Evolutionary conservation across 192 early-diverging fungal genomes (phyloP).

Genomic region (Mortierella hygrophila): DNA sequence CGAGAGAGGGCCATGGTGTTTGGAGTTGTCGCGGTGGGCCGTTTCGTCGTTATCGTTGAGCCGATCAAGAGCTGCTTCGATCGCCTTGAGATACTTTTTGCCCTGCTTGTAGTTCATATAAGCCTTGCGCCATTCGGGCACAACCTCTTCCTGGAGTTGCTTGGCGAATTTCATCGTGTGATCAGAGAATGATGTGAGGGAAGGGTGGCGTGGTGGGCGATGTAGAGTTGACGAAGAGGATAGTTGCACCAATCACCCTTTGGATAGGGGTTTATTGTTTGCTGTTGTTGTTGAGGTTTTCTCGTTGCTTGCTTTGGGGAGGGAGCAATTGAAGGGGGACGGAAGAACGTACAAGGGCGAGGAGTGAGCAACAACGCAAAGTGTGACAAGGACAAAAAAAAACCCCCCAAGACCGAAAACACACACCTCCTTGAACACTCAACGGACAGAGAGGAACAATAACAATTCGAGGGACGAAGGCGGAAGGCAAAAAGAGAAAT

Average conservation of each 20-base stretch:
- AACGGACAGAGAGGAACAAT: not conserved
- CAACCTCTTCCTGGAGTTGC: slow-evolving; percentile 45
- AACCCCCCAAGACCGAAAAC: not conserved
- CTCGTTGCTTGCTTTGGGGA: not conserved
- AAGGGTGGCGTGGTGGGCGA: not conserved
- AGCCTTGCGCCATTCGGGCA: slow-evolving; percentile 56
- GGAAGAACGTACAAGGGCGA: not conserved
- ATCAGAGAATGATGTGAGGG: not conserved
- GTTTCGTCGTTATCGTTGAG: not conserved
- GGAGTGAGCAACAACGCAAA: too few species aligned
- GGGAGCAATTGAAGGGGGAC: not conserved
- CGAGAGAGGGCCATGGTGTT: not conserved
- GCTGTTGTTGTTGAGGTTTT: not conserved
- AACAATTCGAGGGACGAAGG: not conserved
- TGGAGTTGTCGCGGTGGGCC: not conserved
- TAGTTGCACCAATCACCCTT: not conserved
- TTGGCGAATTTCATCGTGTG: slow-evolving; percentile 55
- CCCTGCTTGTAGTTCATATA: slow-evolving; percentile 73
- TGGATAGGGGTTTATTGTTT: not conserved
- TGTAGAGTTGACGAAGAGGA: not conserved
- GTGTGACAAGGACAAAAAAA: not conserved
- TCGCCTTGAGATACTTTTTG: slow-evolving; percentile 68
- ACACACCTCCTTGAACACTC: not conserved
- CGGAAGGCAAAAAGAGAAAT: not conserved
- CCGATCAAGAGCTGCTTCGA: slow-evolving; percentile 30